Conservation (phyloP, 352 stramenopile genomes). For the Elongisporangium senticosum region DNA sequence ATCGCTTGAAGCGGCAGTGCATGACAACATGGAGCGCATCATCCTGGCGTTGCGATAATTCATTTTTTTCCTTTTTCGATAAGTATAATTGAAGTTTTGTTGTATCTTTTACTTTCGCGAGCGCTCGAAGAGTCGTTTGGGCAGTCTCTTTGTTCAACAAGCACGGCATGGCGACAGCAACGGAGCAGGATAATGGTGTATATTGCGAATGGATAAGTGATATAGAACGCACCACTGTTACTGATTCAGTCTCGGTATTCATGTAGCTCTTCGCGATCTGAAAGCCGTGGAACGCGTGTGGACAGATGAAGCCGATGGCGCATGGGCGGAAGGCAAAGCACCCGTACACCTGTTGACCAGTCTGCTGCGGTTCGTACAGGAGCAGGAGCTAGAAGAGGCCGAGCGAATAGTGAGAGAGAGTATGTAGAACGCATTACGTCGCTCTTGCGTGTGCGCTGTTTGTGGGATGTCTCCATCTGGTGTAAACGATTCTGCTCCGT, state of each 20-base stretch:
- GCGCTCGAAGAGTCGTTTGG: background rate
- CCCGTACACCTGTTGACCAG: constrained; percentile 46
- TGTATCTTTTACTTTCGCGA: background rate
- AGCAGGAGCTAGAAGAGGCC: constrained; percentile 43
- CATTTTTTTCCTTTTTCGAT: background rate
- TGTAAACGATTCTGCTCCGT: background rate
- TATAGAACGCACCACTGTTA: background rate
- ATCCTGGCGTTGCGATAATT: background rate
- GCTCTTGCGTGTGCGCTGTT: background rate
- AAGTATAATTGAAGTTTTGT: background rate
- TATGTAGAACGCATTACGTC: constrained; percentile 13
- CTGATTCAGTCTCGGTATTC: background rate
- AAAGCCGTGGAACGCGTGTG: constrained; percentile 55
- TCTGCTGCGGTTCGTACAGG: constrained; percentile 52
- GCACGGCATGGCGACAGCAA: background rate
- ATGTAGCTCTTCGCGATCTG: constrained; percentile 12
- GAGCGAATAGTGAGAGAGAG: constrained; percentile 42
- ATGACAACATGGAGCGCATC: constrained; percentile 10
- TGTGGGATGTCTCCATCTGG: background rate
- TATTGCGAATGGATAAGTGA: background rate
- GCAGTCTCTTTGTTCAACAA: background rate
- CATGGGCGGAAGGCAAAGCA: constrained; percentile 56
- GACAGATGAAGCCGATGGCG: constrained; percentile 54
- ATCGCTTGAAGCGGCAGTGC: background rate
- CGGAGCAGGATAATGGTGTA: background rate